phyloP scores from a whole-genome alignment of 2,329 filamentous ascomycete genomes.

The Eurotiales sp. region DNA sequence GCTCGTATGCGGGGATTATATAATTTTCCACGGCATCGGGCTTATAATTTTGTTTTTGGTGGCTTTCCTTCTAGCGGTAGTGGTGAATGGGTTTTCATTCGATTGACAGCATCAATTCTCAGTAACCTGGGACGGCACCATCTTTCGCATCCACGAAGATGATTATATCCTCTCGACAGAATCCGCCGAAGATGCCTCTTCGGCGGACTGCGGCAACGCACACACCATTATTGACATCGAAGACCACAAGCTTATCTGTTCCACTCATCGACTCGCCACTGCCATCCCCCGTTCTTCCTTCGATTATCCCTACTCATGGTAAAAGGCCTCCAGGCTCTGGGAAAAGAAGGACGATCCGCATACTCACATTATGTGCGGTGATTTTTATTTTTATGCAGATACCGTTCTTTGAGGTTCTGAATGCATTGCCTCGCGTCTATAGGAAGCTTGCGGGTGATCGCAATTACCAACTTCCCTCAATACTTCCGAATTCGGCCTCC shows the following conservation, averaged over 20 bases:
- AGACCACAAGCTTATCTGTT: constrained; percentile 41
- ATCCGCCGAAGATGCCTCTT: constrained; percentile 24
- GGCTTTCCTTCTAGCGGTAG: background rate
- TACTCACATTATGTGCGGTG: constrained; percentile 53
- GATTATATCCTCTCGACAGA: constrained; percentile 31
- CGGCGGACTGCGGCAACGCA: constrained; percentile 20
- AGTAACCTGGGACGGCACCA: background rate
- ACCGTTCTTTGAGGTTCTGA: background rate
- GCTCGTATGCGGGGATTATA: background rate
- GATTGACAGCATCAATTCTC: background rate
- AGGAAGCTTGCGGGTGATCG: constrained; percentile 32
- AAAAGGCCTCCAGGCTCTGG: constrained; percentile 57
- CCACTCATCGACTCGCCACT: constrained; percentile 64
- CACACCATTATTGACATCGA: constrained; percentile 16
- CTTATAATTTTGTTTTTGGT: background rate
- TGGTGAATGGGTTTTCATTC: background rate
- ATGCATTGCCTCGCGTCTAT: background rate
- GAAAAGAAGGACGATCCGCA: constrained; percentile 56
- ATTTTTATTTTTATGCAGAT: constrained; percentile 45
- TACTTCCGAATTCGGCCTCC: constrained; percentile 67
- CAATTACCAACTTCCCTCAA: constrained; percentile 43
- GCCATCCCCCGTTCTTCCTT: constrained; percentile 66
- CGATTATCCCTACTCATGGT: constrained; percentile 61
- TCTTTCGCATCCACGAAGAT: constrained; percentile 19
- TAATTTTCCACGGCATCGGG: background rate